These are phyloP conservation scores for Colletotrichum graminicola DNA, from an alignment of 2,329 filamentous ascomycete genomes.

Conservation along the genomic window DNA sequence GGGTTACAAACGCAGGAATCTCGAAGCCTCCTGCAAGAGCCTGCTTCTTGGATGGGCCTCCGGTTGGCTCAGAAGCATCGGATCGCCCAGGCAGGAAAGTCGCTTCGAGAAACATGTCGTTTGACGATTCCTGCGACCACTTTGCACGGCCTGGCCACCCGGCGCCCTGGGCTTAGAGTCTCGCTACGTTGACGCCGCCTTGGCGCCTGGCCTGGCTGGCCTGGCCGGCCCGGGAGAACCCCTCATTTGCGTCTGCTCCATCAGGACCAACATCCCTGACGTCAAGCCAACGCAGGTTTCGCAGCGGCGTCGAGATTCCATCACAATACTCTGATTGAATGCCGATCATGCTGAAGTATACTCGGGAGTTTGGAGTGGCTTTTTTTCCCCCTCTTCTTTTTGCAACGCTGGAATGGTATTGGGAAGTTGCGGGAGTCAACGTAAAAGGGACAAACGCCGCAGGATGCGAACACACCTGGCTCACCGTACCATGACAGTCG, in stretches of 20 bases:
- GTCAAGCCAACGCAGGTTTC: slow-evolving; percentile 26
- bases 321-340: neutral
- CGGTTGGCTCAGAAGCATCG: slow-evolving; percentile 24
- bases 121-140: slow-evolving; percentile 33
- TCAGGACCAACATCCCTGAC: slow-evolving; percentile 12
- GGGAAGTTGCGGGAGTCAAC: neutral
- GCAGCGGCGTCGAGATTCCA: slow-evolving; percentile 13
- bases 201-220: slow-evolving; percentile 13
- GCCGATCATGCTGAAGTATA: neutral
- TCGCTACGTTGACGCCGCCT: slow-evolving; percentile 27
- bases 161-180: slow-evolving; percentile 19
- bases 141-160: slow-evolving; percentile 20
- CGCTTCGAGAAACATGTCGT: slow-evolving; percentile 26
- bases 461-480: slow-evolving; percentile 12
- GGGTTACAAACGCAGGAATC: neutral
- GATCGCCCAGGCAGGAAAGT: slow-evolving; percentile 9
- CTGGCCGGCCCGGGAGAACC: slow-evolving; percentile 10
- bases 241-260: neutral
- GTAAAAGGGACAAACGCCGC: slow-evolving; percentile 1
- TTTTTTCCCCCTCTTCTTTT: no score
- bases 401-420: neutral
- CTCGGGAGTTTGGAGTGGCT: neutral
- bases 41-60: neutral
- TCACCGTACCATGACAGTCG: neutral
- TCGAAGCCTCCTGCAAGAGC: slow-evolving; percentile 2